Evolutionary conservation across 169 alveolate species (phyloP).

Genomic region (Cytauxzoon felis): DNA sequence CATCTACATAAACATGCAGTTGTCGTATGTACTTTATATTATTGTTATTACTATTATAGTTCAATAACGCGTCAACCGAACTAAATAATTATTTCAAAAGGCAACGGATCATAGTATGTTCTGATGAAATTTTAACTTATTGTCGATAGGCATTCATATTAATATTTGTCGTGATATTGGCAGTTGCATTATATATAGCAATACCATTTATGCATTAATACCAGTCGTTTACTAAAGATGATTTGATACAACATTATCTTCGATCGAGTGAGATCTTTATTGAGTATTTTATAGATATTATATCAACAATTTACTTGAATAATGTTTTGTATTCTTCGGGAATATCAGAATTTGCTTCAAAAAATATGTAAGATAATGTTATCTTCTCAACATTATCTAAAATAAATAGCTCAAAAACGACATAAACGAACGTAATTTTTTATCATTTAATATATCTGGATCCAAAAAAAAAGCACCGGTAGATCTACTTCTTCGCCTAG

Average conservation of each 20-base stretch:
- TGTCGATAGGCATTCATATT: not conserved
- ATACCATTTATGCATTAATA: slow-evolving; percentile 13
- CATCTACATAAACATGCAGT: slow-evolving; percentile 6
- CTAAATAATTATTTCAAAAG: not conserved
- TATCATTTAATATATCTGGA: slow-evolving; percentile 86
- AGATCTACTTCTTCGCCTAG: slow-evolving; percentile 88
- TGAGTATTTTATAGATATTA: too few species aligned
- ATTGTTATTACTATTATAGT: not conserved
- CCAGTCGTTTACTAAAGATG: too few species aligned
- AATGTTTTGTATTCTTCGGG: slow-evolving; percentile 78
- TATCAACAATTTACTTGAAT: slow-evolving; percentile 59
- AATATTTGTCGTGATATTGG: not conserved
- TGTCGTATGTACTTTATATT: slow-evolving; percentile 3
- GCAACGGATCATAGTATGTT: slow-evolving; percentile 2
- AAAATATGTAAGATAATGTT: slow-evolving; percentile 88
- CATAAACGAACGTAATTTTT: slow-evolving; percentile 60
- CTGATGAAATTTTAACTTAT: too few species aligned
- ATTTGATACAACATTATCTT: too few species aligned
- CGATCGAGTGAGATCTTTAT: too few species aligned
- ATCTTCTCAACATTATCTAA: slow-evolving; percentile 77
- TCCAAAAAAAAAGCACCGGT: slow-evolving; percentile 92
- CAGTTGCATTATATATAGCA: slow-evolving; percentile 10
- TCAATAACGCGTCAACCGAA: slow-evolving; percentile 7
- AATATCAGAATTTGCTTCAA: slow-evolving; percentile 84
- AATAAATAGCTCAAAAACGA: too few species aligned